Evolutionary conservation across 768 basidiomycete genomes (phyloP), one percentile per base, ranked within the genome.

Genomic region (Porphyrellus cyaneotinctus): DNA sequence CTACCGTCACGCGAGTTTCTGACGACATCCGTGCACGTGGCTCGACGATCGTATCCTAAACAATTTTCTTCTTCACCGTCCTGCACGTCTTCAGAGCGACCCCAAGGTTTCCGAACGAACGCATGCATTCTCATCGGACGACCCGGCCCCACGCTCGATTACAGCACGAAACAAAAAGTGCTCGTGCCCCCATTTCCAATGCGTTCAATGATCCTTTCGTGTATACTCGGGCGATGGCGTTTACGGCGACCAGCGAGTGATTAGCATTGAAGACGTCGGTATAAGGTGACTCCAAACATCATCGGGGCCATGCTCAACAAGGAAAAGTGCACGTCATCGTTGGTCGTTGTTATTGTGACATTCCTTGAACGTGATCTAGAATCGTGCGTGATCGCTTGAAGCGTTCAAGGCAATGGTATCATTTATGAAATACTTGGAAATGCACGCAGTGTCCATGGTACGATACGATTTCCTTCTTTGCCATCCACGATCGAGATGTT

Each of bases 111-210:
- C 60, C 82, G 97, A 42, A 98, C 97, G 15, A 98, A 98, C 63
- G 95, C 97, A 0, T 95, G 93, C 63, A 97, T 99, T 59, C 81
- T 98, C 4, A 83, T 99, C 51, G 95, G 95, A 17, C 82, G 95
- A 8, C 77, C 98, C 6, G 94, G 90, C 0, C 91, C 91, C 0
- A 79, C 82, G 2, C 73, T 99, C 1, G 89, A 89, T 1, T 82
- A 87, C 52, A 87, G 91, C 61, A 97, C 95, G 4, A 92, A 94
- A 67, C 83, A 87, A 59, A 98, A 98, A 64, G 93, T 99, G n/a
- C 82, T 99, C 7, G 91, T 97, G 2, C 93, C 95, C 4, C 95
- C 97, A 5, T 97, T 68, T 80, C 87, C 4, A 80, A 92, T 39
- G 89, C 91, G 2, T 65, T 97, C 35, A 93, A 92, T 65, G 97